These are phyloP conservation scores for Echites panduratus DNA, from an alignment of 257 asterid genomes.

Conservation along the genomic window DNA sequence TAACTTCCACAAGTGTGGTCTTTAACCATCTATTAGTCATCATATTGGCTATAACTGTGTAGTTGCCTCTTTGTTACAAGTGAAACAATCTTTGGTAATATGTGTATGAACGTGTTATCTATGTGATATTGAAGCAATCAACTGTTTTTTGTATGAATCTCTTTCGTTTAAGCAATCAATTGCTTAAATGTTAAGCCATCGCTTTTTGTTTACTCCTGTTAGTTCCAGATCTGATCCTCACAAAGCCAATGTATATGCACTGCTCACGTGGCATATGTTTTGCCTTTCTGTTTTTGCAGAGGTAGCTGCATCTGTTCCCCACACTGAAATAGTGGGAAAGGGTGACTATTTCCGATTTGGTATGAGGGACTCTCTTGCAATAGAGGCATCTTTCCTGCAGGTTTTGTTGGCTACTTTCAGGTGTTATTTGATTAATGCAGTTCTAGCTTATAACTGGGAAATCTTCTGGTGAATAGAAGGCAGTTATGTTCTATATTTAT, in stretches of 20 bases:
- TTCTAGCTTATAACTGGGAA: not conserved
- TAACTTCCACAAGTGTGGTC: not conserved
- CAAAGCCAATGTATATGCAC: not conserved
- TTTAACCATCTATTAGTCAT: not conserved
- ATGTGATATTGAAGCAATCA: not conserved
- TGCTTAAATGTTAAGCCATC: not conserved
- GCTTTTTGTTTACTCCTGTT: not conserved
- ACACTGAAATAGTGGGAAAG: slow-evolving; percentile 71
- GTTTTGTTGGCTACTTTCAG: slow-evolving; percentile 28
- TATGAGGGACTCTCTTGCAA: slow-evolving; percentile 96
- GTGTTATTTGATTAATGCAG: not conserved
- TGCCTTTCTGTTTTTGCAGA: slow-evolving; percentile 34
- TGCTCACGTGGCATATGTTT: not conserved
- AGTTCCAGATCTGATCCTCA: not conserved
- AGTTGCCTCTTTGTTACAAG: not conserved
- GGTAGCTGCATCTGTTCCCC: slow-evolving; percentile 84
- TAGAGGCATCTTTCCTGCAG: slow-evolving; percentile 96
- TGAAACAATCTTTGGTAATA: not conserved
- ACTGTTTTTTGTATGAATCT: slow-evolving; percentile 3
- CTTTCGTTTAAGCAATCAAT: not conserved
- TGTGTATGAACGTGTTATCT: not conserved
- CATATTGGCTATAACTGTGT: not conserved
- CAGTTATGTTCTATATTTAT: not conserved
- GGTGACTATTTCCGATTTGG: slow-evolving; percentile 94
- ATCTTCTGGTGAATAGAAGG: not conserved